A percentile compares a stretch with the other conserved stretches of the same genome.
These are phyloP conservation scores for Scytalidium sp. DNA, from an alignment of 2,329 filamentous ascomycete species.

Conservation along the genomic window DNA sequence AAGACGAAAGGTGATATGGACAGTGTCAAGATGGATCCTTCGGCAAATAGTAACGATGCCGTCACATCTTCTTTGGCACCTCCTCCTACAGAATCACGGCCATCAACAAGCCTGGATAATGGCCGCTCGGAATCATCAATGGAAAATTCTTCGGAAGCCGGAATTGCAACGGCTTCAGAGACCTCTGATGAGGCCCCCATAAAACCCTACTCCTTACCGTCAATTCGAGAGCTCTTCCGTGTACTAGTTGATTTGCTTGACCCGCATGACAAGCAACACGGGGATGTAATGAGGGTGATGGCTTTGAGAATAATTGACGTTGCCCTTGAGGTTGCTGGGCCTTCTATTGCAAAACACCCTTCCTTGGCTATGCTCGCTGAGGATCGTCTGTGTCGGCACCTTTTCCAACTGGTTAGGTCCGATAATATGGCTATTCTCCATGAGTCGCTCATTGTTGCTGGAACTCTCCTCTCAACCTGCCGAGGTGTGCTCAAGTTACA, in stretches of 20 bases:
- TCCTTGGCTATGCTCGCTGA: constrained; percentile 84
- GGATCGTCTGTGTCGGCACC: constrained; percentile 86
- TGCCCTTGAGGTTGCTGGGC: constrained; percentile 90
- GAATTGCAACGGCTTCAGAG: constrained; percentile 24
- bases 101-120: constrained; percentile 41
- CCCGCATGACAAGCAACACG: constrained; percentile 88
- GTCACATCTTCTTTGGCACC: constrained; percentile 50
- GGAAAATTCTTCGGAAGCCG: constrained; percentile 22
- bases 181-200: constrained; percentile 48
- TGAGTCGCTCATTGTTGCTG: constrained; percentile 87
- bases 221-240: constrained; percentile 89
- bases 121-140: constrained; percentile 18
- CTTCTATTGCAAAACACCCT: constrained; percentile 90
- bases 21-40: constrained; percentile 80
- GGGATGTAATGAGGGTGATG: constrained; percentile 96
- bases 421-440: constrained; percentile 95
- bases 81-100: constrained; percentile 28
- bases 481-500: constrained; percentile 89
- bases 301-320: constrained; percentile 96
- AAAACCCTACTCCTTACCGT: constrained; percentile 88
- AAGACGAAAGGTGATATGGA: constrained; percentile 67
- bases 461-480: constrained; percentile 87
- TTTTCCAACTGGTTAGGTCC: constrained; percentile 94
- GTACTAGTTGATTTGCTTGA: constrained; percentile 92
- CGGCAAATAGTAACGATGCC: constrained; percentile 61